Percentiles rank a stretch among this genome's conserved stretches.
These are phyloP conservation scores for Didymella keratinophila DNA, from an alignment of 2,329 filamentous ascomycete species.

Conservation along the genomic window DNA sequence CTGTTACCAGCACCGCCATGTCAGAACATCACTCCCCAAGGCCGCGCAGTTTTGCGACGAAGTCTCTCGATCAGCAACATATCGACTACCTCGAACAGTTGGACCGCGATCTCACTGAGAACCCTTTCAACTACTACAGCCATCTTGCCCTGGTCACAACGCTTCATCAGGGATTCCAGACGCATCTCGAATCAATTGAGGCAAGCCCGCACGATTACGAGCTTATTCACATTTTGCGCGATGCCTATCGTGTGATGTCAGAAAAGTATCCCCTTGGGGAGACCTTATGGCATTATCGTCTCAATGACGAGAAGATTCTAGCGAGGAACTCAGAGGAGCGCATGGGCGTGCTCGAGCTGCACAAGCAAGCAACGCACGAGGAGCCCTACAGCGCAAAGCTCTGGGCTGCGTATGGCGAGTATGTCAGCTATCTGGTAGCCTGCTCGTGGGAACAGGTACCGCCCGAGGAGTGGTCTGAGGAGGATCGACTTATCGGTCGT, in stretches of 20 bases:
- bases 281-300: slow-evolving; percentile 77
- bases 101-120: slow-evolving; percentile 54
- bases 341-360: slow-evolving; percentile 74
- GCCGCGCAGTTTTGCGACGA: slow-evolving; percentile 54
- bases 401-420: slow-evolving; percentile 82
- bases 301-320: slow-evolving; percentile 73
- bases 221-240: slow-evolving; percentile 55
- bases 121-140: slow-evolving; percentile 59
- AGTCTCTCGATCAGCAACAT: slow-evolving; percentile 54
- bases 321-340: slow-evolving; percentile 70
- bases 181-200: slow-evolving; percentile 47
- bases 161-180: slow-evolving; percentile 58
- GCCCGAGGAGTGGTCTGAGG: slow-evolving; percentile 62
- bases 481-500: slow-evolving; percentile 72
- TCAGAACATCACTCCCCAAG: slow-evolving; percentile 55
- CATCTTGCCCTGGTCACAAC: slow-evolving; percentile 58
- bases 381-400: slow-evolving; percentile 77
- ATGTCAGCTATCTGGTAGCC: slow-evolving; percentile 74
- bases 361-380: slow-evolving; percentile 71
- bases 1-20: slow-evolving; percentile 57
- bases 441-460: slow-evolving; percentile 65
- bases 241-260: slow-evolving; percentile 66
- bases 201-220: slow-evolving; percentile 54
- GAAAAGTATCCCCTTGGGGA: slow-evolving; percentile 75
- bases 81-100: slow-evolving; percentile 56